phyloP scores from a whole-genome alignment of 345 rosid species.

The Sisymbrium altissimum region DNA sequence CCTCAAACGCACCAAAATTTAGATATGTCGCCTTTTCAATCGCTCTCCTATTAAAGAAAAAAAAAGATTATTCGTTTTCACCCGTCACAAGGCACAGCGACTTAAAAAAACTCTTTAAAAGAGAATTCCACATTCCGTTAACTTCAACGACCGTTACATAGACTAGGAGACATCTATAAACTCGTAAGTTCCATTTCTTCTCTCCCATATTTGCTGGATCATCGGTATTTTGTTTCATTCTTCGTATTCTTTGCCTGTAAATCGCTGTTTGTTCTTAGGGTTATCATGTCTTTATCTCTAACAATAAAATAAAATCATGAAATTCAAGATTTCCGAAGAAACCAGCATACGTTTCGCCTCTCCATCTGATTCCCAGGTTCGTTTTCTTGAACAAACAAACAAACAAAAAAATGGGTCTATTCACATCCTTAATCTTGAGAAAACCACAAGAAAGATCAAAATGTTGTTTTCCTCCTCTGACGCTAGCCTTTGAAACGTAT shows the following conservation, averaged over 20 bases:
- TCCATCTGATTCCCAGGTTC: constrained; percentile 27
- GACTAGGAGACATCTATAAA: constrained; percentile 5
- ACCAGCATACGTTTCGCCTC: constrained; percentile 1
- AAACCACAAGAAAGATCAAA: neutral
- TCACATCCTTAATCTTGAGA: neutral
- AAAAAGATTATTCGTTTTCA: constrained; percentile 22
- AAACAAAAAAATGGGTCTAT: neutral
- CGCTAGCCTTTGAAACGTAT: neutral
- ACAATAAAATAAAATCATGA: neutral
- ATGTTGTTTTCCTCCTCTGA: constrained; percentile 3
- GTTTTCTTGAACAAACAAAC: constrained; percentile 17
- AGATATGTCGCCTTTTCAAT: neutral
- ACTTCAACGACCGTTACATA: constrained; percentile 20
- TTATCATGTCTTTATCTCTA: neutral
- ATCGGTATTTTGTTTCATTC: neutral
- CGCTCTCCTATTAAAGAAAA: neutral
- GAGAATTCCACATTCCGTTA: constrained; percentile 24
- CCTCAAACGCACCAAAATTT: neutral
- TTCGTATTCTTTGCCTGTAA: neutral
- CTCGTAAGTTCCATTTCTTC: neutral
- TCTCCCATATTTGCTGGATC: constrained; percentile 22
- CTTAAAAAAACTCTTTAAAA: constrained; percentile 1
- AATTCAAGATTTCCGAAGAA: constrained; percentile 16
- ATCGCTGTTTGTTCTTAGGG: neutral
- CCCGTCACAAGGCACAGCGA: constrained; percentile 25